Percentiles rank a stretch among this genome's conserved stretches.
Evolutionary conservation across 73 alveolate genomes (phyloP).

Genomic region (Urostyla sp.): DNA sequence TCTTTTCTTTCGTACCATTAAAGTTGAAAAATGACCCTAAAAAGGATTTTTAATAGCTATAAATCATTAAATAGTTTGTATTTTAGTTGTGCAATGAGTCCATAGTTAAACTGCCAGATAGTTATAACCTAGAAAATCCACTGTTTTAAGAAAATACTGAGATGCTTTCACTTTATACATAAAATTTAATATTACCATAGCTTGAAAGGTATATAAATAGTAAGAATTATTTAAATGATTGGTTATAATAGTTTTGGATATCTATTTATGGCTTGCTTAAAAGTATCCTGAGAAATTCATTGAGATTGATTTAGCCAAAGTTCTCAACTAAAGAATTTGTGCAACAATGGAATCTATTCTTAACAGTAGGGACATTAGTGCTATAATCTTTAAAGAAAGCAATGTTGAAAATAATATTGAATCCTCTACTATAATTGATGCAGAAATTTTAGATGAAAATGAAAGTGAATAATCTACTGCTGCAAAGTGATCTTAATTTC

Average conservation of each 20-base stretch:
- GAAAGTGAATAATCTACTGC: too few relatives aligned
- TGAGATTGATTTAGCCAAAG: conserved; percentile 38
- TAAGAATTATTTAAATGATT: background rate
- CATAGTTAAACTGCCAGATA: conserved; percentile 54
- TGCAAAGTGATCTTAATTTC: background rate
- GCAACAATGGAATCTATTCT: conserved; percentile 36
- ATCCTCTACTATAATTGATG: too few relatives aligned
- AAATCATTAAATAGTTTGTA: conserved; percentile 27
- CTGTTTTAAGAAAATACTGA: conserved; percentile 2
- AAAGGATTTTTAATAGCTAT: too few relatives aligned
- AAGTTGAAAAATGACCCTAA: too few relatives aligned
- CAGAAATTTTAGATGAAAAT: too few relatives aligned
- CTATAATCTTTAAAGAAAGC: background rate
- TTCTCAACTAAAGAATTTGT: background rate
- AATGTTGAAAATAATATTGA: too few relatives aligned
- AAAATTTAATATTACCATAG: conserved; percentile 39
- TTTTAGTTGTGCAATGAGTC: background rate
- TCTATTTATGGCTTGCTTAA: conserved; percentile 70
- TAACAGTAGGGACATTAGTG: background rate
- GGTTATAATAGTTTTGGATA: conserved; percentile 47
- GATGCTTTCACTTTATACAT: conserved; percentile 36
- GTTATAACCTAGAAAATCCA: conserved; percentile 1
- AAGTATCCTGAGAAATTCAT: conserved; percentile 44
- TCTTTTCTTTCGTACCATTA: too few relatives aligned
- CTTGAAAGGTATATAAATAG: background rate